Evolutionary conservation across 2,329 filamentous ascomycete species (phyloP), one percentile per base, ranked within the genome.

Genomic region (Trichoderma cornu-damae): DNA sequence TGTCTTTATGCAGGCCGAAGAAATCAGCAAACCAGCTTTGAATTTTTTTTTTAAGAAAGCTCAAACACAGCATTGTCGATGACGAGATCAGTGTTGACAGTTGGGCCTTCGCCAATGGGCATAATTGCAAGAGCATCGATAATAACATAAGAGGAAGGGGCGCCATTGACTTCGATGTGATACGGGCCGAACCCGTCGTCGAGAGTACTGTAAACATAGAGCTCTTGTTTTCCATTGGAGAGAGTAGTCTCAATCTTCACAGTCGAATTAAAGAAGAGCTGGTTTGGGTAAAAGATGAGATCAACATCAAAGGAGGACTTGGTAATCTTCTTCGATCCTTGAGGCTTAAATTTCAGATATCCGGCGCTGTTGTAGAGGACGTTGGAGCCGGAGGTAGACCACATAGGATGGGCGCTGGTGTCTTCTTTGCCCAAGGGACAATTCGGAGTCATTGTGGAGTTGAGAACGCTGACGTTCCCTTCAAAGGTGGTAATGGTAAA

Each of bases 31-130:
- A n/a, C n/a, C n/a, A n/a, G n/a, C n/a, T n/a, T n/a, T n/a, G n/a
- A n/a, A n/a, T n/a, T n/a, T n/a, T n/a, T n/a, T n/a, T n/a, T n/a
- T 51, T 51, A 51, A 28, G 34, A 32, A 28, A 51, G 48, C 48
- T 51, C 48, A 22, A 51, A 38, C 14, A 51, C 32, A 7, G 34
- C 34, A 26, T 32, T 51, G 32, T 40, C 48, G 2, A 51, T 20
- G 24, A 16, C 24, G 16, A 51, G 48, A 26, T 51, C 48, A 26
- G 48, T 51, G 48, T 51, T 51, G 14, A 51, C 38, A 18, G 48
- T 51, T 14, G 48, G 48, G 37, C 48, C 32, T 38, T 51, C 48
- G 32, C 48, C 48, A 38, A 51, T 51, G 14, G 48, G 48, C 48
- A 26, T 26, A 38, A 51, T 51, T 11, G 48, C 48, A 16, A 37